Base-by-base conservation (phyloP, 108 stramenopile genomes). In the Epithemia pelagica region DNA sequence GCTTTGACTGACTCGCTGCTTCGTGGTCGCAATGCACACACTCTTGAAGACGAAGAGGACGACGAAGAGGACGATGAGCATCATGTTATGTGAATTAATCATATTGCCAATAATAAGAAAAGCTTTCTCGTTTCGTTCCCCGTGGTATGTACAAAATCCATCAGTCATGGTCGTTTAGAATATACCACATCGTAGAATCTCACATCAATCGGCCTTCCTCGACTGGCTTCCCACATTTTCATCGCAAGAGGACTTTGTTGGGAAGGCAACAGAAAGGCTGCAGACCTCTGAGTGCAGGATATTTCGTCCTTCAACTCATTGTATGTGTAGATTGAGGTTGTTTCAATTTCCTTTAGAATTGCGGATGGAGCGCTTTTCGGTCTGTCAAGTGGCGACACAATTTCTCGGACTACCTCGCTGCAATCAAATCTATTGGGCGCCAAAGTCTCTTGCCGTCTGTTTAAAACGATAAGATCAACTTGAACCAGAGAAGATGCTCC, bases 321-420 rank as follows among this genome's bases (percentile, higher is more conserved):
- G 54, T 66, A 64, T 10, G 74, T 75, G 59, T 92, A 92, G 0
- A 89, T 54, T 25, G 88, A 88, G 30, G 79, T 83, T 23, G 91
- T 92, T 67, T 92, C 91, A 28, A 92, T 84, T 69, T 92, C 91
- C 59, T 92, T 92, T 32, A 92, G 54, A 58, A 87, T 20, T 69
- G 68, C 28, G 66, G 77, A 59, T 60, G 74, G 61, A 55, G 27
- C 27, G 18, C 59, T 28, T 63, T 64, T 52, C 10, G 37, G 37
- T 46, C 15, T 46, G 23, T 61, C 72, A 20, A 76, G 79, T 0
- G 75, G 72, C 2, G 83, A 69, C 22, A 83, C 84, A 61, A 92
- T 87, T 64, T 92, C 83, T 61, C 91, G 76, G 23, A 88, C 84
- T 8, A 85, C 84, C 77, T 92, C 91, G 56, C 79, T 81, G 70